A percentile compares a stretch with the other conserved stretches of the same genome.
These are phyloP conservation scores for Calonectria hongkongensis DNA, from an alignment of 2,329 filamentous ascomycete species.

Conservation along the genomic window DNA sequence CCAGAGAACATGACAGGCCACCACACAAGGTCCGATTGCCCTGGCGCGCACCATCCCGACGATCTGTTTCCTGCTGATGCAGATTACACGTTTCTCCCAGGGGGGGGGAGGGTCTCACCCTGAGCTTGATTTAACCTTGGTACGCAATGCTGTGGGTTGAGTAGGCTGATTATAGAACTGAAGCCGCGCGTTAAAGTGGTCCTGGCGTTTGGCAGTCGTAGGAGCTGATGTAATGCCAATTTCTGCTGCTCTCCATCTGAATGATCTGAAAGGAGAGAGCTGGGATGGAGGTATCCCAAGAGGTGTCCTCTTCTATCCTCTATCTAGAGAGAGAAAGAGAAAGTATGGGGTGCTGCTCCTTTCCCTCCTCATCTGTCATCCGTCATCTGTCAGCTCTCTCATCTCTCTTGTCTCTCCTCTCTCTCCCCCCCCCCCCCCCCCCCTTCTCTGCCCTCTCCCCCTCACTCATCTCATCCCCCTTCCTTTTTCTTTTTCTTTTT, in stretches of 20 bases:
- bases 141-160: constrained; percentile 40
- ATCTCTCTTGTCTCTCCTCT: no score
- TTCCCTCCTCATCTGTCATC: no score
- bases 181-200: constrained; percentile 37
- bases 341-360: no score
- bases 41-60: constrained; percentile 8
- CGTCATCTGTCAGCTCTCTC: no score
- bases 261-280: not conserved
- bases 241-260: constrained; percentile 14
- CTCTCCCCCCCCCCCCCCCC: no score
- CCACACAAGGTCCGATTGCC: constrained; percentile 8
- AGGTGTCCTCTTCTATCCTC: no score
- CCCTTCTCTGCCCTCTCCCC: no score
- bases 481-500: not conserved
- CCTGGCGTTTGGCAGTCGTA: constrained; percentile 29
- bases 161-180: constrained; percentile 23
- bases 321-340: no score
- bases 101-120: constrained; percentile 4
- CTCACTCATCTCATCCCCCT: not conserved
- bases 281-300: not conserved
- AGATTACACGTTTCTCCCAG: constrained; percentile 10
- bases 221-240: constrained; percentile 38
- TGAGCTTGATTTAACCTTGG: constrained; percentile 29
- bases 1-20: no score
- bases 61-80: constrained; percentile 19